phyloP scores from a whole-genome alignment of 805 yeast species.

The Wickerhamiella cacticola region DNA sequence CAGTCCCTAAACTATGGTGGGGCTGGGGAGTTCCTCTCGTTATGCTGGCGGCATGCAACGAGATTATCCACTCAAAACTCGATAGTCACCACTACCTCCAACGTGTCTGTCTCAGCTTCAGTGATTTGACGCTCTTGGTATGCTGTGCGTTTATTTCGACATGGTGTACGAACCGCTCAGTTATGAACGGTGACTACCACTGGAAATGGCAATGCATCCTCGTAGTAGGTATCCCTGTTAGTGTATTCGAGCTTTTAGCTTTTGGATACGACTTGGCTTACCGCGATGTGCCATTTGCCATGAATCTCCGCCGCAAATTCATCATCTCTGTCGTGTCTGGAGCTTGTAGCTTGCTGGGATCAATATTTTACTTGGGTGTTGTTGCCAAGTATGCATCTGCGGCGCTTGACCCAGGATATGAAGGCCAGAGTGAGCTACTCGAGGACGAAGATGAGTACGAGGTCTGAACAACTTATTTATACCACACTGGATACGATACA shows the following conservation, averaged over 20 bases:
- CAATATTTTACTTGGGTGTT: slow-evolving; percentile 21
- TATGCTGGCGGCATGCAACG: slow-evolving; percentile 1
- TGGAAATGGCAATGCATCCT: slow-evolving; percentile 23
- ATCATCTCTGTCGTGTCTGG: background rate
- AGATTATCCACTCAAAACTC: slow-evolving; percentile 2
- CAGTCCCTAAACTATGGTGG: slow-evolving; percentile 7
- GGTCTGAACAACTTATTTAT: slow-evolving; percentile 1
- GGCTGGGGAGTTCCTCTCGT: slow-evolving; percentile 5
- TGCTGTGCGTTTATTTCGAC: slow-evolving; percentile 19
- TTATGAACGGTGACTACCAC: slow-evolving; percentile 15
- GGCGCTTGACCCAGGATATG: slow-evolving; percentile 22
- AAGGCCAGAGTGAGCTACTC: slow-evolving; percentile 23
- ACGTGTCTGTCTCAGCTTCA: slow-evolving; percentile 13
- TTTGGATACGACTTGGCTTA: slow-evolving; percentile 1
- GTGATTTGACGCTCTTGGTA: slow-evolving; percentile 19
- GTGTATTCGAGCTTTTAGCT: slow-evolving; percentile 7
- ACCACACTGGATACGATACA: background rate
- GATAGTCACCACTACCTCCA: slow-evolving; percentile 9
- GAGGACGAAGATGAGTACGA: slow-evolving; percentile 21
- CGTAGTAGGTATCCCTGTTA: slow-evolving; percentile 13
- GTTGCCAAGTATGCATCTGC: slow-evolving; percentile 20
- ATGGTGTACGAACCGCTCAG: slow-evolving; percentile 15
- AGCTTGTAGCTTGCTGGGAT: slow-evolving; percentile 21
- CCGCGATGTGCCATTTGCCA: background rate
- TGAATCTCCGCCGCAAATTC: background rate